Evolutionary conservation across 2,329 filamentous ascomycete genomes (phyloP), one percentile per base, ranked within the genome.

Genomic region (Phaeophleospora eucalypticola): DNA sequence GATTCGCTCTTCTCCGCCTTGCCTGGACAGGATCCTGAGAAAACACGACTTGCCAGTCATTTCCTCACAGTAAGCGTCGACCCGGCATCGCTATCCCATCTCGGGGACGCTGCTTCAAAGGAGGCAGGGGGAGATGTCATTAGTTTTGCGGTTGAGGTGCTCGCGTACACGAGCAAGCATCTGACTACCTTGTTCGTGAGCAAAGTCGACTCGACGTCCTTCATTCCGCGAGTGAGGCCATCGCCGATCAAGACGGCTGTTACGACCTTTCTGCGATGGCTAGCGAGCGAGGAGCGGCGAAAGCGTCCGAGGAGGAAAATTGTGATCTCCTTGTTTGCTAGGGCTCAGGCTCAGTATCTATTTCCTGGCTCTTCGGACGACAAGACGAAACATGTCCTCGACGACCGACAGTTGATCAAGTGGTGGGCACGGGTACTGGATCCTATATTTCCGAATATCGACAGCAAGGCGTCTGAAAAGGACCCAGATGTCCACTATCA

Each of bases 361-460:
- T 98, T 97, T 64, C 90, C 93, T 0, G 89, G 89, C 0, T 97
- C 91, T 61, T 81, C 89, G 33, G 84, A 95, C 50, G 91, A 96
- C 65, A 68, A 70, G 15, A 80, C 80, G 2, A 98, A 98, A 65
- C 93, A 98, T 71, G 85, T 98, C 0, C 73, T 97, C 7, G 89
- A 95, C 59, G 93, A 98, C 60, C 78, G 89, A 24, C 88, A 87
- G 0, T 73, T 98, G 42, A 87, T 98, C 16, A 88, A 84, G 60
- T 98, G 93, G 93, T 98, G 93, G 93, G 95, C 89, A 63, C 84
- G 81, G 14, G 87, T 91, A 9, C 71, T 96, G 10, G 85, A 96
- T 61, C 86, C 87, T 0, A 73, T 96, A 3, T 68, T 95, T 9
- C 71, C 74, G 3, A 16, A 16, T 10, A 16, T 10, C 3, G 21